Conservation (phyloP, 345 rosid genomes). For the Noccaea bulbosa region DNA sequence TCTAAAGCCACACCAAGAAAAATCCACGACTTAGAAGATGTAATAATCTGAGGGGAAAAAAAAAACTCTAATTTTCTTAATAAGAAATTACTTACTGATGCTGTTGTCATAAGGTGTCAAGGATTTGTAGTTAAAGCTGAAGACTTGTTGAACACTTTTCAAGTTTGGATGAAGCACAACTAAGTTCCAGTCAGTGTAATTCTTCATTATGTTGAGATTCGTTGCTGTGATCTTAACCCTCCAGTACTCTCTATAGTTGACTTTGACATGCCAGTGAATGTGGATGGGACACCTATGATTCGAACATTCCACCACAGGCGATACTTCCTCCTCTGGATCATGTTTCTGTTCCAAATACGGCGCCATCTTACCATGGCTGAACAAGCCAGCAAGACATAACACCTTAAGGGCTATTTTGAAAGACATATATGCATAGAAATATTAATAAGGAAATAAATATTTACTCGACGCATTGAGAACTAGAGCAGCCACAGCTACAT, state of each 20-base stretch:
- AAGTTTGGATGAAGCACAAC: constrained; percentile 84
- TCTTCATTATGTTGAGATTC: constrained; percentile 61
- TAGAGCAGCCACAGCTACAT: constrained; percentile 77
- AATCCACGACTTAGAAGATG: neutral
- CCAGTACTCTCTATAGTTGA: constrained; percentile 78
- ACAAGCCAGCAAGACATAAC: neutral
- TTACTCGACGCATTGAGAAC: constrained; percentile 61
- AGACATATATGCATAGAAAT: neutral
- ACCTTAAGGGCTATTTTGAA: neutral
- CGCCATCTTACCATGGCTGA: constrained; percentile 54
- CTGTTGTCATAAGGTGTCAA: constrained; percentile 50
- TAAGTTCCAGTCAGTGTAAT: constrained; percentile 78
- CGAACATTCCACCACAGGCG: constrained; percentile 61
- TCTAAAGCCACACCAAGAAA: constrained; percentile 48
- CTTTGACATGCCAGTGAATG: constrained; percentile 93
- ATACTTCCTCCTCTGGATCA: constrained; percentile 45
- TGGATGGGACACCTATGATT: constrained; percentile 76
- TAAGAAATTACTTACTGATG: constrained; percentile 56
- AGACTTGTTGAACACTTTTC: constrained; percentile 56
- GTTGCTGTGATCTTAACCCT: constrained; percentile 73
- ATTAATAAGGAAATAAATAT: neutral
- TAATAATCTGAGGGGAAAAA: neutral
- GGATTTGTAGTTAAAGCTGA: constrained; percentile 75
- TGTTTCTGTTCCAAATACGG: constrained; percentile 50
- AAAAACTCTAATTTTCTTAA: neutral